phyloP scores from a whole-genome alignment of 1,139 yeast species.

The Blastobotrys petasosporus region DNA sequence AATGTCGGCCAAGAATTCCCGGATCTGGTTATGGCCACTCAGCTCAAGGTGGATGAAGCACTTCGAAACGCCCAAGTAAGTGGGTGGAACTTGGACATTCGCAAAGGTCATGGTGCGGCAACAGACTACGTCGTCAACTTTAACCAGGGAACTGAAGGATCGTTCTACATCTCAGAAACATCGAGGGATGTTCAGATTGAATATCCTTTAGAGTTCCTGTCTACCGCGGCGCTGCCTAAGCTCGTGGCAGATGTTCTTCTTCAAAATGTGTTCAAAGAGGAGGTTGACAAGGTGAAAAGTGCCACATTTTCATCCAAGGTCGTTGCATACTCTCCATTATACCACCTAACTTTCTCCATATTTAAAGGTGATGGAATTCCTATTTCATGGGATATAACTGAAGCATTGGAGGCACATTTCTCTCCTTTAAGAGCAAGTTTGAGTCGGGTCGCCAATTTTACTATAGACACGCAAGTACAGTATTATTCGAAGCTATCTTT shows the following conservation, averaged over 20 bases:
- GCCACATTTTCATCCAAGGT: conserved; percentile 17
- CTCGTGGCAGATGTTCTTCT: conserved; percentile 52
- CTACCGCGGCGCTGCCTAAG: conserved; percentile 55
- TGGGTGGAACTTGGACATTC: conserved; percentile 29
- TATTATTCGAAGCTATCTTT: conserved; percentile 49
- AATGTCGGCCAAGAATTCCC: conserved; percentile 32
- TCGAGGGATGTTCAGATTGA: conserved; percentile 43
- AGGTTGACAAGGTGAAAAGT: conserved; percentile 34
- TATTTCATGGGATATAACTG: conserved; percentile 52
- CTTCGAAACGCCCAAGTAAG: conserved; percentile 24
- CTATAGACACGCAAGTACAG: conserved; percentile 74
- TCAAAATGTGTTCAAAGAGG: conserved; percentile 49
- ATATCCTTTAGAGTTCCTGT: conserved; percentile 46
- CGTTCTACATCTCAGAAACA: conserved; percentile 32
- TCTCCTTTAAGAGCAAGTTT: conserved; percentile 41
- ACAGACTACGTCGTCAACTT: conserved; percentile 30
- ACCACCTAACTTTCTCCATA: conserved; percentile 63
- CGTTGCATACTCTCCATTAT: conserved; percentile 54
- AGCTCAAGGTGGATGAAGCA: conserved; percentile 35
- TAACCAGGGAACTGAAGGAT: conserved; percentile 30
- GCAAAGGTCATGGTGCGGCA: conserved; percentile 24
- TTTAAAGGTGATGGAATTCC: conserved; percentile 48
- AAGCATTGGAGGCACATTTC: conserved; percentile 41
- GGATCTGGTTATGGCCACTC: conserved; percentile 44
- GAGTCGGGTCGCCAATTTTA: conserved; percentile 54